Percentiles rank a stretch among this genome's conserved stretches.
Evolutionary conservation across 345 rosid species (phyloP).

Genomic region (Litchi chinensis): DNA sequence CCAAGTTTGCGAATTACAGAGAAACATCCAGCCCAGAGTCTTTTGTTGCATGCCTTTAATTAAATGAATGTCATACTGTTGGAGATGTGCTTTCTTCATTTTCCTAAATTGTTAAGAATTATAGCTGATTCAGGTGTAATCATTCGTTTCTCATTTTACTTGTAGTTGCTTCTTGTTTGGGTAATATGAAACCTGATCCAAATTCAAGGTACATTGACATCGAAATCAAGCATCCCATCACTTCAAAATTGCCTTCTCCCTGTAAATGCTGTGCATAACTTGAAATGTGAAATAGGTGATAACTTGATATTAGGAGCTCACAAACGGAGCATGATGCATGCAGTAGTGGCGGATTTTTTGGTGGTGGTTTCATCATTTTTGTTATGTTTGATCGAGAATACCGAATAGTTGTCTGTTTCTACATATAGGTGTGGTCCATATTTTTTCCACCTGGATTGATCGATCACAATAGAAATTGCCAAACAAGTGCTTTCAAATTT

Average conservation of each 20-base stretch:
- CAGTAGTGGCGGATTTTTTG: too few species aligned
- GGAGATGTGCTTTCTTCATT: background rate
- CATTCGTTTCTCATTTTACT: background rate
- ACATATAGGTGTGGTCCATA: too few species aligned
- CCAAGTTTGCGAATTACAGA: constrained; percentile 8
- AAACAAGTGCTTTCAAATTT: too few species aligned
- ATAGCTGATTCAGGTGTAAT: background rate
- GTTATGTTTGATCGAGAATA: too few species aligned
- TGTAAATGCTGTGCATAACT: too few species aligned
- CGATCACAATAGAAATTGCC: too few species aligned
- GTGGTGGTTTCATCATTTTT: too few species aligned
- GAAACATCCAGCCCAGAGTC: constrained; percentile 2
- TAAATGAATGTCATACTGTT: constrained; percentile 18
- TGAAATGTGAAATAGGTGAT: too few species aligned
- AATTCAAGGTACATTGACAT: background rate
- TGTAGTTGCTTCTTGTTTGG: background rate
- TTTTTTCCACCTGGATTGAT: too few species aligned
- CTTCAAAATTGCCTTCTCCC: background rate
- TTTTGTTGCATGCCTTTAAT: constrained; percentile 14
- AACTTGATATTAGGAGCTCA: too few species aligned
- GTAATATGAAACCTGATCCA: background rate
- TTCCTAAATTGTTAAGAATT: constrained; percentile 12
- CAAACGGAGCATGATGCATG: too few species aligned
- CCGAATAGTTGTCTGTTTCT: too few species aligned
- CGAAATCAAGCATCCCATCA: background rate